Base-by-base conservation (phyloP, 495 filamentous ascomycete species). In the Usnea hakonensis region DNA sequence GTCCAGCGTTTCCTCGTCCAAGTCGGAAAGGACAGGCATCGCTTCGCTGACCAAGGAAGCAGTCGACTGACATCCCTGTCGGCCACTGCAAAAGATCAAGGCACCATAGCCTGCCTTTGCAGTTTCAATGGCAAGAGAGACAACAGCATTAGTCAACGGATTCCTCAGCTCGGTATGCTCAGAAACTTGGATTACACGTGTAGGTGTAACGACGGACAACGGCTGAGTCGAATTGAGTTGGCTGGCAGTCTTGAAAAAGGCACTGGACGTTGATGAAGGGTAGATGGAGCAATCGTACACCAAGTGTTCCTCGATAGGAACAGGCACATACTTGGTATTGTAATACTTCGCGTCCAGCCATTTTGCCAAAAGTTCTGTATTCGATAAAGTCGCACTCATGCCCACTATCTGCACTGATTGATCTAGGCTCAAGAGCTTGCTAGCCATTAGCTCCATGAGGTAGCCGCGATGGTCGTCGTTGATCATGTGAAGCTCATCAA, bases 331-430 rank as follows among this genome's bases (percentile, higher is more conserved):
- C 32, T 78, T 84, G 3, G 89, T 91, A 61, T 85, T 82, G 65
- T 89, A 91, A 55, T 83, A 87, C 58, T 83, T 83, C 11, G 86
- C 88, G 37, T 83, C 74, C 40, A 91, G 79, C 89, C 90, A 94
- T 44, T 79, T 75, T 21, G 87, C 87, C 17, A 92, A 72, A 56
- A 87, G 67, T 36, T 83, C 74, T 5, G 85, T 85, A 61, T 92
- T 91, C 87, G 85, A 84, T 37, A 92, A 71, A 3, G 90, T 92
- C 19, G 90, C 89, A 63, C 89, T 91, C 90, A 92, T 92, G 62
- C 86, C 89, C 57, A 92, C 77, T 30, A 94, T 84, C 65, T 94
- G 90, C 32, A 90, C 81, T 46, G 78, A 75, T 62, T 87, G 81
- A 44, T 83, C 86, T 14, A 92, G 74, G 57, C 87, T 81, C 9